These are phyloP conservation scores for Clitoria ternatea DNA, from an alignment of 306 rosid species.

Conservation along the genomic window DNA sequence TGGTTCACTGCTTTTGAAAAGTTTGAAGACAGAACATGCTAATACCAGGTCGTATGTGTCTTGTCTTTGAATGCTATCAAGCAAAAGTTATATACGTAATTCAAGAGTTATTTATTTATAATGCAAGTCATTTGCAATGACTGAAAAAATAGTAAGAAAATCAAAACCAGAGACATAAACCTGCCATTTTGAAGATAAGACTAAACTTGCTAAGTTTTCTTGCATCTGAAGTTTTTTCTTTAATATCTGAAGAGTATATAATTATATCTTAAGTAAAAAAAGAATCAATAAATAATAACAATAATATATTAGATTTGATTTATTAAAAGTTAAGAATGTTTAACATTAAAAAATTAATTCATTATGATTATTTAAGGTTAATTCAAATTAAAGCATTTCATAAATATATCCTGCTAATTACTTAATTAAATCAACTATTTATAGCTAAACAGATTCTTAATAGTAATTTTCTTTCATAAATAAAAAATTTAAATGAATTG, in stretches of 20 bases:
- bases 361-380: background rate
- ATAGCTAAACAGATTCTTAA: too few relatives aligned
- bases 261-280: background rate
- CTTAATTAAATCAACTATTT: too few relatives aligned
- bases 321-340: background rate
- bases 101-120: background rate
- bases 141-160: background rate
- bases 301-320: background rate
- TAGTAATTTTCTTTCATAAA: too few relatives aligned
- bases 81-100: background rate
- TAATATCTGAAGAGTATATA: too few relatives aligned
- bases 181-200: background rate
- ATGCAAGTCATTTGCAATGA: background rate
- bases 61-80: slow-evolving; percentile 23
- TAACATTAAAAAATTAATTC: background rate
- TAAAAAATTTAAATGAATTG: too few relatives aligned
- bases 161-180: background rate
- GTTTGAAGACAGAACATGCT: background rate
- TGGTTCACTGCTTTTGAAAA: slow-evolving; percentile 23
- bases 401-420: background rate
- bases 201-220: background rate
- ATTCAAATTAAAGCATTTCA: background rate
- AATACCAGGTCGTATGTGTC: background rate
- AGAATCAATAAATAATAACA: background rate
- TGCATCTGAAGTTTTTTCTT: too few relatives aligned